Evolutionary conservation across 208 protist species (phyloP).

Genomic region (Leishmania aethiopica): DNA sequence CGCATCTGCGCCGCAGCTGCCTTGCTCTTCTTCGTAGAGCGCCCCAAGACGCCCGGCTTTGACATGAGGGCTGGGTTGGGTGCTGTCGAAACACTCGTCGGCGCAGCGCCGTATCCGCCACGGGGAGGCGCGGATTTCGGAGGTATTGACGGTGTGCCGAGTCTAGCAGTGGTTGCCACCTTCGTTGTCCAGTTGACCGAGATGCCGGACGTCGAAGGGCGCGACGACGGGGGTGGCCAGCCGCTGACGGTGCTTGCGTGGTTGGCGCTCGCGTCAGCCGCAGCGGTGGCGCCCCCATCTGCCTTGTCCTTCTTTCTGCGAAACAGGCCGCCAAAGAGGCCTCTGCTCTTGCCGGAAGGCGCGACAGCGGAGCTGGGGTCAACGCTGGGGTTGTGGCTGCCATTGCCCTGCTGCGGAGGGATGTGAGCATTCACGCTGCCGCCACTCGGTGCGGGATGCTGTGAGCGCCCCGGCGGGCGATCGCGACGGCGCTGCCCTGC

Average conservation of each 20-base stretch:
- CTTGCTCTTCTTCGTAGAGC: slow-evolving; percentile 37
- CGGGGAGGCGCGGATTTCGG: not conserved
- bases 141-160: not conserved
- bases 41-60: slow-evolving; percentile 21
- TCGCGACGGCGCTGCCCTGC: not conserved
- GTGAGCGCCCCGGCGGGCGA: not conserved
- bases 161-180: not conserved
- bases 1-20: slow-evolving; percentile 15
- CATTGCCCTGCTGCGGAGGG: not conserved
- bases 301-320: slow-evolving; percentile 26
- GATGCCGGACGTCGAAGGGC: not conserved
- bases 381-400: not conserved
- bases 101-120: not conserved
- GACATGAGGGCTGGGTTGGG: not conserved
- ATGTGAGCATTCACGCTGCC: not conserved
- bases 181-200: not conserved
- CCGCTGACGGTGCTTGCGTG: not conserved
- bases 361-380: not conserved
- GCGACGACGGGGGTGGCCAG: not conserved
- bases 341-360: slow-evolving; percentile 15
- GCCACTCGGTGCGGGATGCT: not conserved
- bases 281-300: not conserved
- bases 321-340: slow-evolving; percentile 34
- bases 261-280: not conserved
- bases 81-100: not conserved